Conservation (phyloP, 805 yeast species). For the Wickerhamomyces subpelliculosus region DNA sequence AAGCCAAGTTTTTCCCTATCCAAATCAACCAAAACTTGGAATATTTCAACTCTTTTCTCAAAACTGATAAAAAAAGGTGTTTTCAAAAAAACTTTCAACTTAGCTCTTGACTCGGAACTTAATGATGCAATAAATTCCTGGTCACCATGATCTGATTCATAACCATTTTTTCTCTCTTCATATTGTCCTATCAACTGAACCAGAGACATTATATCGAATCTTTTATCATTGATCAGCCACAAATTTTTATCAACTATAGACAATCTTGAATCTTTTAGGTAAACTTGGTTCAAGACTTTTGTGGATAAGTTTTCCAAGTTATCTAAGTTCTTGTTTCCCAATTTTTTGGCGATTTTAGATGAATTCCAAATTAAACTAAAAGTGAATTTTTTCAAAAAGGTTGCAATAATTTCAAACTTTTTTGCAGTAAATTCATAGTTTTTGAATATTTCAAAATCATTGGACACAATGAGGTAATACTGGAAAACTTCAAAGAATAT, state of each 20-base stretch:
- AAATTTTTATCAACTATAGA: constrained; percentile 40
- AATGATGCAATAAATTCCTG: constrained; percentile 7
- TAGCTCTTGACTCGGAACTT: constrained; percentile 18
- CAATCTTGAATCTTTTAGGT: constrained; percentile 59
- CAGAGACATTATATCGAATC: constrained; percentile 28
- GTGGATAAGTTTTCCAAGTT: constrained; percentile 34
- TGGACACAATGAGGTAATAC: constrained; percentile 59
- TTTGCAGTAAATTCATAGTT: constrained; percentile 31
- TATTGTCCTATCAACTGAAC: constrained; percentile 33
- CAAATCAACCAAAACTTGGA: constrained; percentile 51
- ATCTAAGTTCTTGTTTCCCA: too few species aligned
- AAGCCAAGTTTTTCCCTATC: constrained; percentile 36
- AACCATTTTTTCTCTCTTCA: constrained; percentile 29
- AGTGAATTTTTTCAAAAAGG: constrained; percentile 43
- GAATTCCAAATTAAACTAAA: constrained; percentile 40
- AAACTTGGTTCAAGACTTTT: constrained; percentile 56
- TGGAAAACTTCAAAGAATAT: constrained; percentile 57
- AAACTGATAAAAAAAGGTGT: constrained; percentile 81
- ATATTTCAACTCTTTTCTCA: constrained; percentile 62
- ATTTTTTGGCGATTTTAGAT: constrained; percentile 3
- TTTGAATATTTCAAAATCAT: constrained; percentile 51
- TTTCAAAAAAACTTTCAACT: constrained; percentile 46
- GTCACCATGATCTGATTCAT: constrained; percentile 20
- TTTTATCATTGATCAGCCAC: constrained; percentile 41
- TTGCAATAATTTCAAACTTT: constrained; percentile 32